Evolutionary conservation across 1,139 yeast genomes (phyloP), one percentile per base, ranked within the genome.

Genomic region (Debaryomyces psychrophilus): DNA sequence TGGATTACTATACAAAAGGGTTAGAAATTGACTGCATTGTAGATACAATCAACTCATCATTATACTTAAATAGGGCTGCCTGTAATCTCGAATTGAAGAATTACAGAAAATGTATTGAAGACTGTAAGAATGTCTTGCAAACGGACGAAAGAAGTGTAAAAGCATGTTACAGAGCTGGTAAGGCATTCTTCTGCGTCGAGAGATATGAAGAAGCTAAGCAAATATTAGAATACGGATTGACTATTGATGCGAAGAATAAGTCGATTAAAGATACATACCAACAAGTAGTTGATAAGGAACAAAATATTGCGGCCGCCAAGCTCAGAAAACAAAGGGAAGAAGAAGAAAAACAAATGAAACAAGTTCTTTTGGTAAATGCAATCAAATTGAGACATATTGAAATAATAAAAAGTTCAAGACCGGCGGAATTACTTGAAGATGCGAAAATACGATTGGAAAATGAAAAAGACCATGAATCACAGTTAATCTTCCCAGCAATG

Each of bases 1-100:
- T 89, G 37, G 85, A 81, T 45, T 86, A 75, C 59, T 93, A 93
- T 60, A 83, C 86, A 27, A 85, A 88, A 61, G 98, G 95, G 1
- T 58, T 95, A 22, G 90, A 83, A 14, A 82, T 87, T 22, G 79
- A 83, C 45, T 81, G 89, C 59, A 79, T 73, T 7, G 85, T 74
- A 14, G 66, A 67, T 12, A 48, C 56, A 4, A 69, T 90, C 40
- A 82, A 82, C 37, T 77, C 82, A 2, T 82, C 93, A 0, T 73
- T 93, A 43, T 82, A 77, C 52, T 71, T 86, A 46, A 93, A 95
- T 64, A 77, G 97, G 51, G 97, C 98, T 2, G 97, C 96, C 1
- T 89, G 97, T 65, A 89, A 93, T 57, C 70, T 93, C 53, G 96
- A 87, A 59, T 65, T 88, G 53, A 85, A 84, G 57, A 95, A 95